Percentiles rank a stretch among this genome's conserved stretches.
phyloP scores from a whole-genome alignment of 2,329 filamentous ascomycete species.

The Colletotrichum godetiae region DNA sequence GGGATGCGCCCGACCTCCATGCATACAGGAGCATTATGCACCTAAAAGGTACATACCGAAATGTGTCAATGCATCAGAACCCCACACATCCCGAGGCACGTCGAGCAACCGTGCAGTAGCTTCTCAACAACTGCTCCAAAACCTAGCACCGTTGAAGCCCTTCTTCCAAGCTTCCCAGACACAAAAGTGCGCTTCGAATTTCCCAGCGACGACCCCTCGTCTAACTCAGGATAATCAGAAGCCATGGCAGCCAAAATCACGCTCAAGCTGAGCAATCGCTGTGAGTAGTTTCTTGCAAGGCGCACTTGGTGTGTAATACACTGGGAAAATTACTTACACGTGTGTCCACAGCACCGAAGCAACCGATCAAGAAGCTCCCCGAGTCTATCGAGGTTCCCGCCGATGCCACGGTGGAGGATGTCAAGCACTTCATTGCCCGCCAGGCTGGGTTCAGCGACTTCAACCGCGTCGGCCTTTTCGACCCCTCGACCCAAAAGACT shows the following conservation, averaged over 20 bases:
- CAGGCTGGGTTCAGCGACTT: constrained; percentile 63
- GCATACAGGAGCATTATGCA: not conserved
- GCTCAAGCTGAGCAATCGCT: constrained; percentile 56
- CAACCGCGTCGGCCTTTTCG: constrained; percentile 72
- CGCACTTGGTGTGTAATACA: not conserved
- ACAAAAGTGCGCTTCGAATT: constrained; percentile 3
- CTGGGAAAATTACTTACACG: constrained; percentile 14
- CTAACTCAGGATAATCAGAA: not conserved
- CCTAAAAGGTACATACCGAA: not conserved
- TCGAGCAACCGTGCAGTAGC: constrained; percentile 29
- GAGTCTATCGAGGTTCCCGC: constrained; percentile 58
- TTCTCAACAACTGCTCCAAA: constrained; percentile 28
- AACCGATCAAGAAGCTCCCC: constrained; percentile 67
- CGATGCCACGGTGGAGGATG: constrained; percentile 68
- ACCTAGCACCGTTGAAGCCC: constrained; percentile 9
- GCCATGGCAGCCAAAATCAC: constrained; percentile 47
- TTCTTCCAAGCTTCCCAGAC: constrained; percentile 8
- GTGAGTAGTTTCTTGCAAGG: constrained; percentile 38
- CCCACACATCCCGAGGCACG: constrained; percentile 14
- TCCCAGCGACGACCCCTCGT: not conserved
- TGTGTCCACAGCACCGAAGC: constrained; percentile 53
- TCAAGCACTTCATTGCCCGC: constrained; percentile 67
- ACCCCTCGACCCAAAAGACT: constrained; percentile 70
- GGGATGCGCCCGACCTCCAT: not conserved
- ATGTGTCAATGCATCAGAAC: not conserved